Conservation (phyloP, 2,329 filamentous ascomycete species). For the Fusarium transvaalense region DNA sequence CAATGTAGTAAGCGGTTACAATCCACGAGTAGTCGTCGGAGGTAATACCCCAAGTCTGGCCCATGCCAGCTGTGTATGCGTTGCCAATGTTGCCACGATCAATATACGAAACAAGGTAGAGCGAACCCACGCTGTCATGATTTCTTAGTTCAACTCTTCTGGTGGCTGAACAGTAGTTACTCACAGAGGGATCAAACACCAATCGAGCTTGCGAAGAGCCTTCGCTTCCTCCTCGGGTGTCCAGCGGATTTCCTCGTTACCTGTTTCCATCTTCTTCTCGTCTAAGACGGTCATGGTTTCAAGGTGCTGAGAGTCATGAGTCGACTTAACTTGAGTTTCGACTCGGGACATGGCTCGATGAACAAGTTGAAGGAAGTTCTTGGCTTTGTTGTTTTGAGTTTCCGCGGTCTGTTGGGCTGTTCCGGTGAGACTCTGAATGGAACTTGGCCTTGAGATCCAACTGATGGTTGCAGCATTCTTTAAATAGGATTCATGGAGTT, state of each 20-base stretch:
- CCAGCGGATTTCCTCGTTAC: not conserved
- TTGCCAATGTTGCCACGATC: not conserved
- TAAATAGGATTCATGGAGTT: not conserved
- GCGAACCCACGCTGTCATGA: not conserved
- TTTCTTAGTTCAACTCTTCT: too few relatives aligned
- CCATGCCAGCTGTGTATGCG: not conserved
- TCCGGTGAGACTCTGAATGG: too few relatives aligned
- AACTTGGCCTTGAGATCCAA: not conserved
- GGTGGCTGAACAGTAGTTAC: too few relatives aligned
- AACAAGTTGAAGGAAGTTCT: not conserved
- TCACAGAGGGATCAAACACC: not conserved
- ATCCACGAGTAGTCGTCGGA: not conserved
- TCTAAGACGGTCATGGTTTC: not conserved
- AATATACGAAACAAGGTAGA: not conserved
- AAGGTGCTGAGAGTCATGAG: not conserved
- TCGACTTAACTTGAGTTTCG: not conserved
- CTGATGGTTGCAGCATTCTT: not conserved
- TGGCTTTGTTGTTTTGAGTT: too few relatives aligned
- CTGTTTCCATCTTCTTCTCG: not conserved
- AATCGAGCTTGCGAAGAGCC: constrained; percentile 6
- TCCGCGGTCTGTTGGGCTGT: too few relatives aligned
- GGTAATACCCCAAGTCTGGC: not conserved
- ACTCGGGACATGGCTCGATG: not conserved
- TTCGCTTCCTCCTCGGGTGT: not conserved
- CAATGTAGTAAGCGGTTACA: not conserved